These are phyloP conservation scores for Penicillium griseofulvum DNA, from an alignment of 2,329 filamentous ascomycete genomes.

Conservation along the genomic window DNA sequence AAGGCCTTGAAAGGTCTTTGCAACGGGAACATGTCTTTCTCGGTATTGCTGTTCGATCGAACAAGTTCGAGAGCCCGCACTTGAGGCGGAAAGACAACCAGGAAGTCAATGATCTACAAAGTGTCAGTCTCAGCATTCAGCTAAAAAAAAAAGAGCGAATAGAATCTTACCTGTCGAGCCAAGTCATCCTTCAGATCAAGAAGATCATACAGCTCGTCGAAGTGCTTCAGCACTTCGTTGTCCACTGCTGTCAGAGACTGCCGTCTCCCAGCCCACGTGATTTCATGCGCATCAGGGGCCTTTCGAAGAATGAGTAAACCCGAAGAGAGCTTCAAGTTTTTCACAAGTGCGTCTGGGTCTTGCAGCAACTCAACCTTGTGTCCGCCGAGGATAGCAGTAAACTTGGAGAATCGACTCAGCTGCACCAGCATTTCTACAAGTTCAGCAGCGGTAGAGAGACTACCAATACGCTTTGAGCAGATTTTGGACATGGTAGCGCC, in stretches of 20 bases:
- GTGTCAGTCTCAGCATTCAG: constrained; percentile 6
- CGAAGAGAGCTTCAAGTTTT: constrained; percentile 64
- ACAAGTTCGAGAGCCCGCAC: constrained; percentile 61
- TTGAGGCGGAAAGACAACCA: constrained; percentile 68
- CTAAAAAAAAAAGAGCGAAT: background rate
- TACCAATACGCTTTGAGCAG: constrained; percentile 63
- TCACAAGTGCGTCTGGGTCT: constrained; percentile 59
- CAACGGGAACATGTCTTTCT: constrained; percentile 64
- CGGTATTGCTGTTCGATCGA: constrained; percentile 52
- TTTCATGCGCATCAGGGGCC: constrained; percentile 50
- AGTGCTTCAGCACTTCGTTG: constrained; percentile 74
- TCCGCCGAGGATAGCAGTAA: constrained; percentile 70
- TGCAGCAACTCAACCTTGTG: constrained; percentile 62
- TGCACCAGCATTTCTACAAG: constrained; percentile 65
- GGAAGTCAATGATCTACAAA: constrained; percentile 65
- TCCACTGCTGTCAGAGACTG: constrained; percentile 64
- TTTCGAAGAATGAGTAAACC: constrained; percentile 65
- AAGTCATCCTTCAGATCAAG: constrained; percentile 70
- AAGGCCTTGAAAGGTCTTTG: constrained; percentile 69
- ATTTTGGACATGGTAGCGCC: constrained; percentile 60
- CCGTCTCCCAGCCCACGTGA: constrained; percentile 35
- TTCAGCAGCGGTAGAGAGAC: constrained; percentile 67
- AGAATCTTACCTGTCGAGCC: constrained; percentile 59
- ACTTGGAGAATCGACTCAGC: constrained; percentile 72
- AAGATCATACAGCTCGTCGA: constrained; percentile 78